phyloP scores from a whole-genome alignment of 169 alveolate genomes.

The Eimeria tenella region DNA sequence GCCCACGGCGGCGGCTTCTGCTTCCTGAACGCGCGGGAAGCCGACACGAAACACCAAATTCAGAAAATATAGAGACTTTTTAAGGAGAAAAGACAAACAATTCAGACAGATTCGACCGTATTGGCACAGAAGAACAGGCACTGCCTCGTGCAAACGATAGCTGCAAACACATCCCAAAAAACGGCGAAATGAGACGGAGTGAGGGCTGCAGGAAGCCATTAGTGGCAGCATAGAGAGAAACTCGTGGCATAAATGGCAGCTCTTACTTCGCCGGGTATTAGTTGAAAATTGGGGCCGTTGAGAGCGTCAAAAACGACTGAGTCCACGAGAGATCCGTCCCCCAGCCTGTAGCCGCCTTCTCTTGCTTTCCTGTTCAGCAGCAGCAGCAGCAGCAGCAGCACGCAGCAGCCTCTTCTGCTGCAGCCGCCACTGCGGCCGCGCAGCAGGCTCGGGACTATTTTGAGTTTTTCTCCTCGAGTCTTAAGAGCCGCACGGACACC shows the following conservation, averaged over 20 bases:
- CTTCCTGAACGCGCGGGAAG: slow-evolving; percentile 79
- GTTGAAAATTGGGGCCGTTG: slow-evolving; percentile 83
- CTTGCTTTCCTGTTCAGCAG: slow-evolving; percentile 65
- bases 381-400: background rate
- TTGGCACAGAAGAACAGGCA: no score
- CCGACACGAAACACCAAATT: background rate
- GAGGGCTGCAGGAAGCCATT: no score
- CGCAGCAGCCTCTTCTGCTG: background rate
- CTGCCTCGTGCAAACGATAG: no score
- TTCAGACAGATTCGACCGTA: no score
- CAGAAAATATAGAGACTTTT: background rate
- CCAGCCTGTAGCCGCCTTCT: slow-evolving; percentile 79
- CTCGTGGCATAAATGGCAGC: no score
- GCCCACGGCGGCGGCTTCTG: slow-evolving; percentile 89
- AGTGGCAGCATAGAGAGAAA: no score
- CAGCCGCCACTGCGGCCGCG: background rate
- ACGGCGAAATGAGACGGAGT: background rate
- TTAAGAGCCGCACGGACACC: no score
- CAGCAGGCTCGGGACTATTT: no score
- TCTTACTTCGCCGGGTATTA: background rate
- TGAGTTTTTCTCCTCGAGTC: no score
- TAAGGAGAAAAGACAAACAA: no score
- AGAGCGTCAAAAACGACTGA: slow-evolving; percentile 88
- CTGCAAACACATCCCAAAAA: background rate
- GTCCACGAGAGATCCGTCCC: slow-evolving; percentile 86